Percentiles rank a stretch among this genome's conserved stretches.
These are phyloP conservation scores for Chalaropsis thielavioides DNA, from an alignment of 2,329 filamentous ascomycete species.

Conservation along the genomic window DNA sequence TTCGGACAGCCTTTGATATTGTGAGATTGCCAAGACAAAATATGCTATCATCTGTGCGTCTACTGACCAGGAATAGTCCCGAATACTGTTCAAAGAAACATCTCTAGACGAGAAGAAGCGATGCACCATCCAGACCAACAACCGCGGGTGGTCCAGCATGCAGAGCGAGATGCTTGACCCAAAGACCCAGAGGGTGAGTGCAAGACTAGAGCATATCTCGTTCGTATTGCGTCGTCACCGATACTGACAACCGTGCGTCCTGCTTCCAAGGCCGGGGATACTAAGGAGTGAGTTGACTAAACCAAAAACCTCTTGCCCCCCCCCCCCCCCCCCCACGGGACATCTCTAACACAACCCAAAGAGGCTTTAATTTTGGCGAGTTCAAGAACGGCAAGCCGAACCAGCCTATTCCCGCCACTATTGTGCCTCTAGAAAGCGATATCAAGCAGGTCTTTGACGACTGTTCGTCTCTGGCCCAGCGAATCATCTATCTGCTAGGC, in stretches of 20 bases:
- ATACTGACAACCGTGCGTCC: not conserved
- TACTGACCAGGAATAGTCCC: not conserved
- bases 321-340: too few relatives aligned
- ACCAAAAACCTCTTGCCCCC: too few relatives aligned
- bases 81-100: conserved; percentile 39
- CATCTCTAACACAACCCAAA: conserved; percentile 25
- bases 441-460: conserved; percentile 52
- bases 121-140: conserved; percentile 65
- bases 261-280: conserved; percentile 53
- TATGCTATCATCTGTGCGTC: too few relatives aligned
- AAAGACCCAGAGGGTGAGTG: conserved; percentile 55
- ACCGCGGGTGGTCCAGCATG: conserved; percentile 80
- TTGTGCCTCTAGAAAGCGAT: conserved; percentile 44
- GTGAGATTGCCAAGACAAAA: conserved; percentile 32
- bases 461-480: conserved; percentile 59
- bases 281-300: conserved; percentile 55
- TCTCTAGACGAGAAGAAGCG: conserved; percentile 54
- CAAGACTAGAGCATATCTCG: conserved; percentile 6
- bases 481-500: conserved; percentile 63
- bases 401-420: conserved; percentile 58
- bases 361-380: conserved; percentile 83
- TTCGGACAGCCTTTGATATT: conserved; percentile 59
- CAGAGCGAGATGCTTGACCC: conserved; percentile 80
- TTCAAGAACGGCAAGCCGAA: conserved; percentile 54
- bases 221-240: not conserved